Base-by-base conservation (phyloP, 106 monocot genomes). In the Amphibolis antarctica region DNA sequence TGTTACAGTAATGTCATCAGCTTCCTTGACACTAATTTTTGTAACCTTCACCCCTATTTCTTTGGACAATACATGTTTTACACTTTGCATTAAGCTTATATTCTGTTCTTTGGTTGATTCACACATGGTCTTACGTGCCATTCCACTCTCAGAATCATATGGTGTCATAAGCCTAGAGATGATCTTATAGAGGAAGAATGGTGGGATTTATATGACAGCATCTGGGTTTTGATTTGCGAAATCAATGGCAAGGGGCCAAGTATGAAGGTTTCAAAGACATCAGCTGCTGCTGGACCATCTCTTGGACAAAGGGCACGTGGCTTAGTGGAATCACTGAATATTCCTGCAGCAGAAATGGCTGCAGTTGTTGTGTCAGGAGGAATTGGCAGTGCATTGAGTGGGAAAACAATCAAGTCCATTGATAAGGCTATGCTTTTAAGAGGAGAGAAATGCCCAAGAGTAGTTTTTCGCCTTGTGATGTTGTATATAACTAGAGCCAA, bases 311-410 rank as follows among this genome's bases (percentile, higher is more conserved):
- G 98, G 66, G 98, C 98, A 28, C 90, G 84, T 53, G 91, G 84
- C 4, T 74, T 98, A 75, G 98, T 98, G 28, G 98, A 98, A 69
- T 98, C 98, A 22, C 73, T 98, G 63, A 98, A 98, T 77, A 91
- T 98, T 59, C 98, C 98, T 68, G 87, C 98, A 63, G 91, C 98
- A 55, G 98, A 98, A 75, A 87, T 98, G 91, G 91, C 98, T 76
- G 86, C 98, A 61, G 86, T 79, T 43, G 92, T 93, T 49, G 91
- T 98, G 20, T 80, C 87, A 62, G 90, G 91, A 56, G 87, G 91
- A 67, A 80, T 98, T 55, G 74, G 90, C 47, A 76, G 60, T 66
- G 81, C 98, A 59, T 78, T 98, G 60, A 74, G 84, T 74, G 90
- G 87, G 59, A 98, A 88, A 68, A 20, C 85, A 25, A 81, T 36